phyloP scores from a whole-genome alignment of 805 yeast species.

The Huiozyma naganishii region DNA sequence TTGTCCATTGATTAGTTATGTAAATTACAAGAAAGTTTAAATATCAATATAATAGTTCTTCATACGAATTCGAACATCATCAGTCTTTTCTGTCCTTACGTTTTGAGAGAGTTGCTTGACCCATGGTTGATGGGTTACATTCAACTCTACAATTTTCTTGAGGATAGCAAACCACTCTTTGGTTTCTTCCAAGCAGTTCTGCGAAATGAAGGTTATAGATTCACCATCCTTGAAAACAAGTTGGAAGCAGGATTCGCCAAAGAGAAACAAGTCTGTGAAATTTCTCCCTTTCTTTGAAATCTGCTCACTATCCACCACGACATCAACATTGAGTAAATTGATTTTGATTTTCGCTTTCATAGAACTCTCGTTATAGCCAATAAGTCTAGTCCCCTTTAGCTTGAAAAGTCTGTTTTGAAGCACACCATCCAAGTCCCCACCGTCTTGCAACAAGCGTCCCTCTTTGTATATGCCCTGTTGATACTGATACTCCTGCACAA shows the following conservation, averaged over 20 bases:
- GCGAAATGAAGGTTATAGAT: constrained; percentile 76
- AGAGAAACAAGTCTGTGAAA: constrained; percentile 58
- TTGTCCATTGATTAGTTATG: not conserved
- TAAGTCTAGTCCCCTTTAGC: constrained; percentile 57
- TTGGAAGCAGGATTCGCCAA: constrained; percentile 60
- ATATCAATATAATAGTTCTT: not conserved
- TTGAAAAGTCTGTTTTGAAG: constrained; percentile 70
- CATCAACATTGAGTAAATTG: constrained; percentile 57
- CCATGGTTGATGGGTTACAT: constrained; percentile 54
- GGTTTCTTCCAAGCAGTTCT: constrained; percentile 44
- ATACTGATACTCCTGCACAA: constrained; percentile 29
- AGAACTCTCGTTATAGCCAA: constrained; percentile 65
- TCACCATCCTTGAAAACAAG: constrained; percentile 72
- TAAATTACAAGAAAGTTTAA: too few relatives aligned
- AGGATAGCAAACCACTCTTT: constrained; percentile 53
- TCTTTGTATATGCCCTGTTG: constrained; percentile 34
- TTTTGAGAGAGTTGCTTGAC: constrained; percentile 27
- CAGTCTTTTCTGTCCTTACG: not conserved
- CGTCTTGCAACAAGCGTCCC: constrained; percentile 78
- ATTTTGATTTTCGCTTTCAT: constrained; percentile 65
- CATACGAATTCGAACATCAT: not conserved
- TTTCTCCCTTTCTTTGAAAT: constrained; percentile 35
- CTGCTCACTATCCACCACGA: constrained; percentile 28
- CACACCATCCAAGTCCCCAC: constrained; percentile 66
- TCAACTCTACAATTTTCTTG: constrained; percentile 44